Percentiles rank a stretch among this genome's conserved stretches.
phyloP scores from a whole-genome alignment of 1,284 basidiomycete genomes.

The Inonotus obliquus region DNA sequence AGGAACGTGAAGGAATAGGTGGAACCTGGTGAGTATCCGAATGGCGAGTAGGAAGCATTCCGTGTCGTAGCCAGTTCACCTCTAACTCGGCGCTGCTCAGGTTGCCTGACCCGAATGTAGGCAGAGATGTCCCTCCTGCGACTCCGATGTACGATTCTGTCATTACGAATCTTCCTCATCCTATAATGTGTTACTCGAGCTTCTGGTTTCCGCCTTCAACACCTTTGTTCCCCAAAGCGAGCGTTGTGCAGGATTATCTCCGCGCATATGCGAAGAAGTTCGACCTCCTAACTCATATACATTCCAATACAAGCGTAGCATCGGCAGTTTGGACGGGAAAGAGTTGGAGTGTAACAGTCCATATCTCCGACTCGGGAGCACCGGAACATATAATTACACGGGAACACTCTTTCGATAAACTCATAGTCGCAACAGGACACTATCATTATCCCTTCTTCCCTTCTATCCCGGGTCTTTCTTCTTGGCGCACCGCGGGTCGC shows the following conservation, averaged over 20 bases:
- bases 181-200: slow-evolving; percentile 61
- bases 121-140: slow-evolving; percentile 39
- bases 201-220: slow-evolving; percentile 66
- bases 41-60: too few relatives aligned
- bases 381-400: slow-evolving; percentile 1
- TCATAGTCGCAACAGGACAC: slow-evolving; percentile 73
- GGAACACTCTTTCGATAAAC: slow-evolving; percentile 42
- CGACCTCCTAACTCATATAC: slow-evolving; percentile 49
- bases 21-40: slow-evolving; percentile 58
- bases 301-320: slow-evolving; percentile 45
- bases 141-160: slow-evolving; percentile 73
- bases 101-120: slow-evolving; percentile 47
- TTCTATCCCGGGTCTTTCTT: slow-evolving; percentile 47
- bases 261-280: slow-evolving; percentile 55
- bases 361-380: slow-evolving; percentile 18
- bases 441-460: slow-evolving; percentile 61
- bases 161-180: slow-evolving; percentile 72
- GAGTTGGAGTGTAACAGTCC: slow-evolving; percentile 52
- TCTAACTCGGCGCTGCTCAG: slow-evolving; percentile 31
- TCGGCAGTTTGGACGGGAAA: slow-evolving; percentile 36
- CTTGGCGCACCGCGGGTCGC: slow-evolving; percentile 48
- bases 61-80: neutral
- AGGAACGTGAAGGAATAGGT: slow-evolving; percentile 59
- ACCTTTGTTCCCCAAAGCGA: slow-evolving; percentile 57
- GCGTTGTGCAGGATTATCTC: slow-evolving; percentile 56